A percentile compares a stretch with the other conserved stretches of the same genome.
phyloP scores from a whole-genome alignment of 2,329 filamentous ascomycete species.

The Diaporthe amygdali region DNA sequence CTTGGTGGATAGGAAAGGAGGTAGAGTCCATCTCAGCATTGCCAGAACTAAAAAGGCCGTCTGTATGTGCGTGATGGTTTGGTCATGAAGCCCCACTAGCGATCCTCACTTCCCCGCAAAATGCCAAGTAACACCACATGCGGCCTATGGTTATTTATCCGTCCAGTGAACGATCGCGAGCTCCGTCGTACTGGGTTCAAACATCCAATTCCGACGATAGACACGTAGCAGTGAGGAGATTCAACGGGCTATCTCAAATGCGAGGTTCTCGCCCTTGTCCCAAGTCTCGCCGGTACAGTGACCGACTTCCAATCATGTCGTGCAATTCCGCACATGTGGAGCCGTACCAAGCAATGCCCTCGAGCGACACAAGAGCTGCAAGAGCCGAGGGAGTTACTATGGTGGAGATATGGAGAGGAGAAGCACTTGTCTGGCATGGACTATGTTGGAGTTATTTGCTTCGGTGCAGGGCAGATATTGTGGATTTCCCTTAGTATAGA shows the following conservation, averaged over 20 bases:
- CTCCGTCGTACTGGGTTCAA: too few relatives aligned
- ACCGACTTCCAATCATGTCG: background rate
- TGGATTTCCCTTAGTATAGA: background rate
- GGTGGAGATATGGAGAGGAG: background rate
- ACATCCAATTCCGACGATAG: background rate
- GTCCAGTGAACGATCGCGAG: background rate
- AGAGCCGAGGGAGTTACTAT: background rate
- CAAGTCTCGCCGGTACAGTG: background rate
- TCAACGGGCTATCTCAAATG: background rate
- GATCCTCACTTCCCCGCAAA: background rate
- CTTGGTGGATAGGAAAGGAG: too few relatives aligned
- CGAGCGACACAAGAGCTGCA: background rate
- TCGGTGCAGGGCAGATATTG: background rate
- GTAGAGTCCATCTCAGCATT: too few relatives aligned
- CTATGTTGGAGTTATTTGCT: background rate
- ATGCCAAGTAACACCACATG: background rate
- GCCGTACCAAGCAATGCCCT: background rate
- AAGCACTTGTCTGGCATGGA: background rate
- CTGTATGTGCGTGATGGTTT: too few relatives aligned
- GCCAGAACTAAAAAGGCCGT: too few relatives aligned
- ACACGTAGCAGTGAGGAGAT: background rate
- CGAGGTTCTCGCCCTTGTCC: background rate
- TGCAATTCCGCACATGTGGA: background rate
- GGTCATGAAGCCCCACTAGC: too few relatives aligned
- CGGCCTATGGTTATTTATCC: background rate